Percentiles rank a stretch among this genome's conserved stretches.
phyloP scores from a whole-genome alignment of 2,329 filamentous ascomycete genomes.

The Monilinia aucupariae region DNA sequence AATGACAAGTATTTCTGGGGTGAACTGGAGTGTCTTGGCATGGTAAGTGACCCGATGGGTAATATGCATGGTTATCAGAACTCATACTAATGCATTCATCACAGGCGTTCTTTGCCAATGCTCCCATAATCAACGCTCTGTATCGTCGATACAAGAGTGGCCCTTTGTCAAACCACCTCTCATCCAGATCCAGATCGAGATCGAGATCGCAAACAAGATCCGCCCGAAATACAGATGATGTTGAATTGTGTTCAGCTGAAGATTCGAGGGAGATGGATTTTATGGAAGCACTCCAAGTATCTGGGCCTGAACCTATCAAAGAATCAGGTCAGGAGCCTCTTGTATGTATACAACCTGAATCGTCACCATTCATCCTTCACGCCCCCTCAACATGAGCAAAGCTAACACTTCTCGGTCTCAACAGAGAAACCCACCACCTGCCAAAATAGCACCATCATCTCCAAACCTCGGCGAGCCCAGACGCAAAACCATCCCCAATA shows the following conservation, averaged over 20 bases:
- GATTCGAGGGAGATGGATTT: conserved; percentile 7
- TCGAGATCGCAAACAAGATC: no score
- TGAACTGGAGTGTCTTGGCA: conserved; percentile 26
- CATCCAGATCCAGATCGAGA: neutral
- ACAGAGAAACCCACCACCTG: neutral
- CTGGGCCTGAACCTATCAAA: neutral
- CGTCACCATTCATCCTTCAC: fast-evolving
- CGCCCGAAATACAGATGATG: neutral
- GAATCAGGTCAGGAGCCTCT: no score
- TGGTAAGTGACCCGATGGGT: conserved; percentile 16
- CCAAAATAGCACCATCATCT: neutral
- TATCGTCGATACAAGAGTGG: conserved; percentile 19
- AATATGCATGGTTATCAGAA: neutral
- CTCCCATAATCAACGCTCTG: conserved; percentile 25
- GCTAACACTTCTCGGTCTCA: neutral
- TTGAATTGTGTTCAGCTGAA: neutral
- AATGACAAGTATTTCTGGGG: neutral
- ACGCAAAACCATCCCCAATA: neutral
- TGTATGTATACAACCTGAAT: neutral
- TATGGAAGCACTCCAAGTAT: neutral
- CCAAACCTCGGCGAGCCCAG: neutral
- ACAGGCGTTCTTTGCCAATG: conserved; percentile 27
- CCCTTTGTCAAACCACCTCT: neutral
- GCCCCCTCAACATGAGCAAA: neutral
- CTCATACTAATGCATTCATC: neutral